Evolutionary conservation across 2,329 filamentous ascomycete genomes (phyloP).

Genomic region (Hymenoscyphus linearis): DNA sequence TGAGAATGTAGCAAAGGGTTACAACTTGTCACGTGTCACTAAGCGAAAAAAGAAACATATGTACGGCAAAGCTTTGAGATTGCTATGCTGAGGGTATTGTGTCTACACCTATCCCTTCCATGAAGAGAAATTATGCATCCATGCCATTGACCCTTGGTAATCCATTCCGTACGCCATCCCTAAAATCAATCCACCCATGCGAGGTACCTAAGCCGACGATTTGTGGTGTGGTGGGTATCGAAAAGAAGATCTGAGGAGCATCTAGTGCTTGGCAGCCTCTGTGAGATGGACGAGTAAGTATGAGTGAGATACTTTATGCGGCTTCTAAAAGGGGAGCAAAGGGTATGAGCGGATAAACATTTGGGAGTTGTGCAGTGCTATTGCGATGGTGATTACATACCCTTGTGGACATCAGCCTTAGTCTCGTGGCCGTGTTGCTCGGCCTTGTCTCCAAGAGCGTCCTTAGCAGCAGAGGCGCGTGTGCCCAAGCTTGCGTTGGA

Average conservation of each 20-base stretch:
- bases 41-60: not conserved
- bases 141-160: not conserved
- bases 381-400: slow-evolving; percentile 14
- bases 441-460: slow-evolving; percentile 47
- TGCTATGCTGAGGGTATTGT: not conserved
- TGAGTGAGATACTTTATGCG: not conserved
- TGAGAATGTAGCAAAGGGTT: too few species aligned
- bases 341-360: not conserved
- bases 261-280: slow-evolving; percentile 34
- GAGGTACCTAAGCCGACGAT: not conserved
- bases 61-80: not conserved
- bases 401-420: slow-evolving; percentile 45
- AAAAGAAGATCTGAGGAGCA: not conserved
- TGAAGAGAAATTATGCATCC: not conserved
- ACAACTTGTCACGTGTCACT: too few species aligned
- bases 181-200: not conserved
- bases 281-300: slow-evolving; percentile 9
- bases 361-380: not conserved
- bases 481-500: slow-evolving; percentile 38
- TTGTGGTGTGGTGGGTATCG: not conserved
- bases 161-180: not conserved
- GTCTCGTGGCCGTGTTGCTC: slow-evolving; percentile 46
- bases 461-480: slow-evolving; percentile 46
- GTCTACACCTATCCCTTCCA: not conserved
- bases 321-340: not conserved